Evolutionary conservation across 2,329 filamentous ascomycete genomes (phyloP).

Genomic region (Diaporthe ilicicola): DNA sequence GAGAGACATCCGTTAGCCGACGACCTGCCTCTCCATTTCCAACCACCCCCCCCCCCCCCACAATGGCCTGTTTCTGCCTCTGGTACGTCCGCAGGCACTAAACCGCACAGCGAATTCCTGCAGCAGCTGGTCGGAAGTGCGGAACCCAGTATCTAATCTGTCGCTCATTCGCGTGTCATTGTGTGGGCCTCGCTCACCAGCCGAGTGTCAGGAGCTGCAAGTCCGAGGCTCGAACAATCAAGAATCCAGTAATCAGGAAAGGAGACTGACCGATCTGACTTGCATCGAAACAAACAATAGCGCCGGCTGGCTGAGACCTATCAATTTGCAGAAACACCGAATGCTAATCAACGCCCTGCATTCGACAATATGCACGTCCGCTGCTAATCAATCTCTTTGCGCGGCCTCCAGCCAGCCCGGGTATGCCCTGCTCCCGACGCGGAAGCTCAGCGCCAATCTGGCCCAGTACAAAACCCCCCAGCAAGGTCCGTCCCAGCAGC

Average conservation of each 20-base stretch:
- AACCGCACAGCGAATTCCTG: constrained; percentile 14
- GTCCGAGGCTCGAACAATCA: neutral
- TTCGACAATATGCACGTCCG: constrained; percentile 14
- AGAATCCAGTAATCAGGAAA: constrained; percentile 8
- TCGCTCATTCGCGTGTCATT: constrained; percentile 31
- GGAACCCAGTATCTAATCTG: constrained; percentile 9
- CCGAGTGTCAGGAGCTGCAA: constrained; percentile 3
- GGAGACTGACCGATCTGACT: constrained; percentile 6
- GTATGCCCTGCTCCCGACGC: constrained; percentile 20
- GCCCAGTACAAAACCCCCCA: neutral
- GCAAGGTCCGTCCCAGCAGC: constrained; percentile 26
- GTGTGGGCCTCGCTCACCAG: constrained; percentile 22
- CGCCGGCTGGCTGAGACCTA: constrained; percentile 39
- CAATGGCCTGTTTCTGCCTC: neutral
- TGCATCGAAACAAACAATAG: constrained; percentile 24
- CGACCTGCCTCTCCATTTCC: constrained; percentile 2
- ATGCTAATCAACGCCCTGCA: constrained; percentile 28
- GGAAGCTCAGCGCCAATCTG: neutral
- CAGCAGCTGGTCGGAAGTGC: neutral
- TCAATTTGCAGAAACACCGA: constrained; percentile 34
- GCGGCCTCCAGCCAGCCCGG: constrained; percentile 17
- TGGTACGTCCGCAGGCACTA: constrained; percentile 11
- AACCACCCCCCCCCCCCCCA: neutral
- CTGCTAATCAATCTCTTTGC: constrained; percentile 25
- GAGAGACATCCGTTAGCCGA: constrained; percentile 19